phyloP scores from a whole-genome alignment of 2,329 filamentous ascomycete genomes.

The Colletotrichum incanum region DNA sequence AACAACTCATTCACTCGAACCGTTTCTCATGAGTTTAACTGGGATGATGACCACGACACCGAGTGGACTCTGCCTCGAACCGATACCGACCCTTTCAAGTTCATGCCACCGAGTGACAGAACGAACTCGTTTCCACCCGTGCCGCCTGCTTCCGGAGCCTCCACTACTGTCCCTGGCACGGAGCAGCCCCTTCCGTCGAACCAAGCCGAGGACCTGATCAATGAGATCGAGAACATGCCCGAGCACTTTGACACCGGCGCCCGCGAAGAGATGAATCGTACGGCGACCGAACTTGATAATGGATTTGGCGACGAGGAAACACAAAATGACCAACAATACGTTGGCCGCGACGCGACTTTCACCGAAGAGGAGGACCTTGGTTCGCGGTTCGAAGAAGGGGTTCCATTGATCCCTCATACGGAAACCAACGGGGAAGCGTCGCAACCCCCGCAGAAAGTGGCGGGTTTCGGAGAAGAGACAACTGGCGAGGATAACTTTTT shows the following conservation, averaged over 20 bases:
- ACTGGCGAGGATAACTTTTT: conserved; percentile 76
- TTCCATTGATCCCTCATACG: conserved; percentile 71
- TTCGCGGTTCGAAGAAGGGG: conserved; percentile 78
- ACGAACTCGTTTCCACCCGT: conserved; percentile 77
- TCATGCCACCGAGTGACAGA: conserved; percentile 70
- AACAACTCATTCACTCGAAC: conserved; percentile 76
- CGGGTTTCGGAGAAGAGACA: conserved; percentile 59
- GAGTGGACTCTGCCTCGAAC: conserved; percentile 70
- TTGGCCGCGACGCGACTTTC: conserved; percentile 61
- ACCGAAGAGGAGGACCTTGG: conserved; percentile 63
- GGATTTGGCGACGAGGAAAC: conserved; percentile 36
- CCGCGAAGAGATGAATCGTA: conserved; percentile 32
- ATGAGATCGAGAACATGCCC: conserved; percentile 65
- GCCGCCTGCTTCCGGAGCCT: conserved; percentile 55
- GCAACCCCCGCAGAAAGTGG: conserved; percentile 37
- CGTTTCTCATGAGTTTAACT: conserved; percentile 74
- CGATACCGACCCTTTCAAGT: conserved; percentile 72
- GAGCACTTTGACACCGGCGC: conserved; percentile 61
- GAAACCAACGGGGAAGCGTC: conserved; percentile 48
- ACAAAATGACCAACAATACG: conserved; percentile 51
- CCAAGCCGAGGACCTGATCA: conserved; percentile 69
- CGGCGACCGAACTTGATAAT: conserved; percentile 45
- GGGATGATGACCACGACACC: conserved; percentile 71
- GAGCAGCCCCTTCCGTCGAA: conserved; percentile 62
- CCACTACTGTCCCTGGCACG: conserved; percentile 29